These are phyloP conservation scores for Cyclotella baltica DNA, from an alignment of 108 stramenopile species.

Conservation along the genomic window DNA sequence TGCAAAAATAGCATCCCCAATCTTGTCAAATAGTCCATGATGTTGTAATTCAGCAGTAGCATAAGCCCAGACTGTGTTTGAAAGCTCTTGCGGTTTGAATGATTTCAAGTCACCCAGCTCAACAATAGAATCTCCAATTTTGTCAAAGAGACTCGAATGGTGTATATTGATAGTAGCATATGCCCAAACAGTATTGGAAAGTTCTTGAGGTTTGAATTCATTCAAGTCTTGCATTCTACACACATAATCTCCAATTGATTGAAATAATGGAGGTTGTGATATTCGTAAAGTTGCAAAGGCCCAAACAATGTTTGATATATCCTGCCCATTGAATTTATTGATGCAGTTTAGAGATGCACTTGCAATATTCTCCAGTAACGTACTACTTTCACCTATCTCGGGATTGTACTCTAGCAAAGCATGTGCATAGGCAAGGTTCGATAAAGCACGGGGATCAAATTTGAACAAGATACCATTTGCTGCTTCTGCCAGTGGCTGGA, in stretches of 20 bases:
- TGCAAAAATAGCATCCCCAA: neutral
- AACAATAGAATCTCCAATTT: too few species aligned
- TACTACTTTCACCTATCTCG: neutral
- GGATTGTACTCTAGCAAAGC: neutral
- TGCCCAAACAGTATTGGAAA: conserved; percentile 6
- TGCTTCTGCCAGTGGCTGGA: neutral
- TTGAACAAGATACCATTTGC: neutral
- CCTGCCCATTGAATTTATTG: neutral
- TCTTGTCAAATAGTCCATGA: too few species aligned
- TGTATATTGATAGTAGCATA: neutral
- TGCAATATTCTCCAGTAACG: neutral
- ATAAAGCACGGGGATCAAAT: neutral
- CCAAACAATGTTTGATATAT: neutral
- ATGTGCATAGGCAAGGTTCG: conserved; percentile 9
- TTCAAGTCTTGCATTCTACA: neutral
- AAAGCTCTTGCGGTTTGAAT: too few species aligned
- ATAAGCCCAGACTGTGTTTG: too few species aligned
- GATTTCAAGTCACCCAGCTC: too few species aligned
- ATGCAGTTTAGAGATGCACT: neutral
- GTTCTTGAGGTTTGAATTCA: neutral
- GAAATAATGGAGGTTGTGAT: neutral
- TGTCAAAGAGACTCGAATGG: neutral
- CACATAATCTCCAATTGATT: neutral
- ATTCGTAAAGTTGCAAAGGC: neutral
- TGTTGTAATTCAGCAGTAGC: too few species aligned